phyloP scores from a whole-genome alignment of 164 flowering plant species.

The Amborella trichopoda region DNA sequence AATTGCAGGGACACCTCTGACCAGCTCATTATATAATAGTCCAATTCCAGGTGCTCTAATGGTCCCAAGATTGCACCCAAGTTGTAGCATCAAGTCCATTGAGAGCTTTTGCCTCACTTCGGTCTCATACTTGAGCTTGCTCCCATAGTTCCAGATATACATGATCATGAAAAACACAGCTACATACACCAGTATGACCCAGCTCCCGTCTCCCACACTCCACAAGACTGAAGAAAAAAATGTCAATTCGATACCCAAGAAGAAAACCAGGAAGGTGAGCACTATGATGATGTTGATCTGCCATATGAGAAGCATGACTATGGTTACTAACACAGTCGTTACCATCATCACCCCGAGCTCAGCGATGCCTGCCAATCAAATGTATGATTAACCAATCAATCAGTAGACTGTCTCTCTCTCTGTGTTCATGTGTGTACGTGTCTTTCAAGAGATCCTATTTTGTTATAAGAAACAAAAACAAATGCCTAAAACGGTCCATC shows the following conservation, averaged over 20 bases:
- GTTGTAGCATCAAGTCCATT: constrained; percentile 67
- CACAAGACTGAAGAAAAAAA: constrained; percentile 87
- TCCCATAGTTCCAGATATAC: constrained; percentile 95
- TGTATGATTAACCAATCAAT: neutral
- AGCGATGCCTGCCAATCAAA: constrained; percentile 53
- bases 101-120: constrained; percentile 91
- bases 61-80: constrained; percentile 87
- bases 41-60: constrained; percentile 97
- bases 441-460: too few relatives aligned
- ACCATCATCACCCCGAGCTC: constrained; percentile 98
- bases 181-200: constrained; percentile 86
- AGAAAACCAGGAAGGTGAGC: constrained; percentile 46
- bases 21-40: constrained; percentile 85
- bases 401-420: too few relatives aligned
- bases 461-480: too few relatives aligned
- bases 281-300: constrained; percentile 78
- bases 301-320: constrained; percentile 99
- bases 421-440: too few relatives aligned
- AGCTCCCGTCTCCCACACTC: constrained; percentile 88
- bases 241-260: constrained; percentile 73
- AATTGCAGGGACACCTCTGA: constrained; percentile 88
- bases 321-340: constrained; percentile 74
- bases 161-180: constrained; percentile 64
- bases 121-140: constrained; percentile 95
- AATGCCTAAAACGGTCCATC: too few relatives aligned